These are phyloP conservation scores for Luffa aegyptiaca DNA, from an alignment of 306 rosid genomes.

Conservation along the genomic window DNA sequence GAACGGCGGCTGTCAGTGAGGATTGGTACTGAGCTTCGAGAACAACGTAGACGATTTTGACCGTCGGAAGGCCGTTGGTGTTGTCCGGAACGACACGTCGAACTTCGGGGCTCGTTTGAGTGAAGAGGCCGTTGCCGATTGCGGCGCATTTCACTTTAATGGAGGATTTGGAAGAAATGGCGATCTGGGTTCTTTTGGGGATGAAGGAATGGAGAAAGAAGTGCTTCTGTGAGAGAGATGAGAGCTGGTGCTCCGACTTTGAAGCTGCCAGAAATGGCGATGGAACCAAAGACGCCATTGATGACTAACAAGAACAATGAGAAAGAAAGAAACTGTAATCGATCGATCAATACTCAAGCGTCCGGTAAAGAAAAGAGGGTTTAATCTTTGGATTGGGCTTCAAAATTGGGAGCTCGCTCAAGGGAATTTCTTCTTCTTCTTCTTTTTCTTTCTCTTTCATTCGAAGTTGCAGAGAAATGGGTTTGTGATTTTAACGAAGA, in stretches of 20 bases:
- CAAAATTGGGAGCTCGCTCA: background rate
- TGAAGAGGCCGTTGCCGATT: slow-evolving; percentile 84
- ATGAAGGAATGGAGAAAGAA: slow-evolving; percentile 81
- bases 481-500: slow-evolving; percentile 14
- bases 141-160: slow-evolving; percentile 63
- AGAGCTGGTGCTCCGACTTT: slow-evolving; percentile 52
- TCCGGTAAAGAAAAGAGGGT: background rate
- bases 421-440: background rate
- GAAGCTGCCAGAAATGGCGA: slow-evolving; percentile 55
- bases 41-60: slow-evolving; percentile 80
- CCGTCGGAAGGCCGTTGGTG: slow-evolving; percentile 45
- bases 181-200: slow-evolving; percentile 43
- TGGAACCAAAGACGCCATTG: slow-evolving; percentile 79
- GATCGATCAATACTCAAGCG: background rate
- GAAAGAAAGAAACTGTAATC: background rate
- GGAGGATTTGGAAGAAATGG: slow-evolving; percentile 19
- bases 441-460: background rate
- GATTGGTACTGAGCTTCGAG: slow-evolving; percentile 98
- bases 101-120: slow-evolving; percentile 86
- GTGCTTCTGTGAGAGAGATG: slow-evolving; percentile 53
- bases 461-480: slow-evolving; percentile 1
- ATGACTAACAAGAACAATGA: background rate
- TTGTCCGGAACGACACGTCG: slow-evolving; percentile 79
- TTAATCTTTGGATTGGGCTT: background rate
- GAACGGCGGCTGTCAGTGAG: slow-evolving; percentile 71